A percentile compares a stretch with the other conserved stretches of the same genome.
phyloP scores from a whole-genome alignment of 169 alveolate genomes.

The Plasmodium sp. region DNA sequence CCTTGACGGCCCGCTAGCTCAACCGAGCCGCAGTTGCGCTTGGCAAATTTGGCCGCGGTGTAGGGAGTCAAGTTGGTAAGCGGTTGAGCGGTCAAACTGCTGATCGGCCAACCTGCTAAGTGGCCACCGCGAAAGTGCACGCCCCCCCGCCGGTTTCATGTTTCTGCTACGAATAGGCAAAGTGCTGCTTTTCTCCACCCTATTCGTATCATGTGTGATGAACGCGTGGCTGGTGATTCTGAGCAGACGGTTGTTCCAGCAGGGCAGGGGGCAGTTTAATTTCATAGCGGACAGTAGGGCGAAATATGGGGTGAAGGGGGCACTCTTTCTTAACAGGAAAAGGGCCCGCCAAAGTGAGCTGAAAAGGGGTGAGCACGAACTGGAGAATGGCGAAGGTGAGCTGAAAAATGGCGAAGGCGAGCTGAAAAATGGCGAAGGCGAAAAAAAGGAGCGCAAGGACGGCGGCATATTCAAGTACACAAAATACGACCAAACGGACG shows the following conservation, averaged over 20 bases:
- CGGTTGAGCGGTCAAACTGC: not conserved
- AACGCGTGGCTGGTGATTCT: constrained; percentile 21
- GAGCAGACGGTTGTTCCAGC: constrained; percentile 1
- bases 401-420: not conserved
- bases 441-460: not conserved
- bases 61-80: not conserved
- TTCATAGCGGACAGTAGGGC: constrained; percentile 7
- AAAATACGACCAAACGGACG: constrained; percentile 19
- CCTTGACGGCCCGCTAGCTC: not conserved
- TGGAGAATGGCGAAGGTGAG: not conserved
- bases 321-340: constrained; percentile 8
- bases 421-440: not conserved
- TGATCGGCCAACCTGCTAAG: not conserved
- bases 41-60: not conserved
- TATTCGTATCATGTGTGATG: constrained; percentile 32
- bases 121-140: not conserved
- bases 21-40: not conserved
- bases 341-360: not conserved
- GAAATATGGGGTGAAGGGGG: not conserved
- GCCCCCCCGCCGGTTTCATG: not conserved
- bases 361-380: not conserved
- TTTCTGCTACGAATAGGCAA: constrained; percentile 1
- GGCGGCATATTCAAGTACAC: constrained; percentile 17
- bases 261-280: constrained; percentile 3
- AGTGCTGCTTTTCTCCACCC: not conserved